Base-by-base conservation (phyloP, 805 yeast genomes). In the Wickerhamia fluorescens region DNA sequence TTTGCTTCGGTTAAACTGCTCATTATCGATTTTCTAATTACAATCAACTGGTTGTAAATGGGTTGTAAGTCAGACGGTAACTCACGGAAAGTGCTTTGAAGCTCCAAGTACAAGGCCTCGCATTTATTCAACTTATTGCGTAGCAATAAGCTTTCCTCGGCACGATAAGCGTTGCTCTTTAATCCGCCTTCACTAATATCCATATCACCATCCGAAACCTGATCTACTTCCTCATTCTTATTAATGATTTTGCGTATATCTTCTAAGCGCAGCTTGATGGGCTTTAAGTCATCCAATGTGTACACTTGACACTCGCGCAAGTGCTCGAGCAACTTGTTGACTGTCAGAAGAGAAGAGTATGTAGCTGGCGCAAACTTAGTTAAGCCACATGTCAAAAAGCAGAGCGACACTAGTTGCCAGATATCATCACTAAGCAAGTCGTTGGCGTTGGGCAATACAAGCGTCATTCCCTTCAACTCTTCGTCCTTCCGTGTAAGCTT, bases 361-460 rank as follows among this genome's bases (percentile, higher is more conserved):
- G 95, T 84, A 4, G 96, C 95, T 1, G 97, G 95, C 1, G 96
- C 95, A 20, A 86, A 72, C 42, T 86, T 79, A 26, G 82, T 81
- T 43, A 86, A 64, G 3, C 99, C 99, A 35, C 94, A 92, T 2
- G 97, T 85, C 47, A 89, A 73, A 54, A 88, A 85, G 41, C 92
- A 81, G 29, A 92, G 66, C 9, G 95, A 81, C 25, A 89, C 59
- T 27, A 92, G 59, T 53, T 89, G 96, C 67, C 89, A 86, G 14
- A 83, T 84, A 45, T 88, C 96, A 53, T 88, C 96, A 24, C 85
- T 65, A 7, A 83, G 68, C 7, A 74, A 63, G 47, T 88, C 96
- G 10, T 83, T 85, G 36, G 56, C 51, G 37, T 68, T 71, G 27
- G 74, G 73, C 36, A 58, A 44, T 16, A 38, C 43, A 28, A 61